Evolutionary conservation across 2,329 filamentous ascomycete genomes (phyloP).

Genomic region (Talaromyces sp.): DNA sequence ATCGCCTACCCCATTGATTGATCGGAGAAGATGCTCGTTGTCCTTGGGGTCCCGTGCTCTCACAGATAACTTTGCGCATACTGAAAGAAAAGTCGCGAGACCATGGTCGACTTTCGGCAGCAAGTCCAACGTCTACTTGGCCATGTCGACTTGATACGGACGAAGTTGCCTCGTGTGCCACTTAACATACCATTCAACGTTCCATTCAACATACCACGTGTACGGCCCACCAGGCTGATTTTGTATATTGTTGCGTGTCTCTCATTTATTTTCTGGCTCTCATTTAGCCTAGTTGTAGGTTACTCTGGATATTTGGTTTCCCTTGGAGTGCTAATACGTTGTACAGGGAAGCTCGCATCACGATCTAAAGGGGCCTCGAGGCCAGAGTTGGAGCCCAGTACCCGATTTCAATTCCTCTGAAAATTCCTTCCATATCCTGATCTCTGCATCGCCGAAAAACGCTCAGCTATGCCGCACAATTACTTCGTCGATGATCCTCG

Average conservation of each 20-base stretch:
- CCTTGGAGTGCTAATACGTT: background rate
- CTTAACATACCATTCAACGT: background rate
- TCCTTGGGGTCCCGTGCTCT: background rate
- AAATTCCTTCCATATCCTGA: constrained; percentile 53
- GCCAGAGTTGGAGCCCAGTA: constrained; percentile 30
- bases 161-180: background rate
- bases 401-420: constrained; percentile 32
- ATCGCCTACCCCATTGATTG: background rate
- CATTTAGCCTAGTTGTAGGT: background rate
- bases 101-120: background rate
- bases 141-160: background rate
- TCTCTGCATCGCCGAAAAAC: constrained; percentile 49
- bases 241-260: constrained; percentile 1
- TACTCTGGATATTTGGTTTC: background rate
- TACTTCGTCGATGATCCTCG: constrained; percentile 55
- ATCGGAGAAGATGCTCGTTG: constrained; percentile 7
- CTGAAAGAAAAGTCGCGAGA: background rate
- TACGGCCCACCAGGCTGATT: constrained; percentile 12
- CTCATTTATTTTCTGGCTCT: constrained; percentile 7
- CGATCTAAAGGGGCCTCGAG: constrained; percentile 6
- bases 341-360: background rate
- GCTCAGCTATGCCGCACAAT: constrained; percentile 55
- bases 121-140: constrained; percentile 8
- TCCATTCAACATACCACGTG: constrained; percentile 8
- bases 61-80: background rate